Percentiles rank a stretch among this genome's conserved stretches.
Evolutionary conservation across 177 flowering plant species (phyloP).

Genomic region (Vitis hybrid): DNA sequence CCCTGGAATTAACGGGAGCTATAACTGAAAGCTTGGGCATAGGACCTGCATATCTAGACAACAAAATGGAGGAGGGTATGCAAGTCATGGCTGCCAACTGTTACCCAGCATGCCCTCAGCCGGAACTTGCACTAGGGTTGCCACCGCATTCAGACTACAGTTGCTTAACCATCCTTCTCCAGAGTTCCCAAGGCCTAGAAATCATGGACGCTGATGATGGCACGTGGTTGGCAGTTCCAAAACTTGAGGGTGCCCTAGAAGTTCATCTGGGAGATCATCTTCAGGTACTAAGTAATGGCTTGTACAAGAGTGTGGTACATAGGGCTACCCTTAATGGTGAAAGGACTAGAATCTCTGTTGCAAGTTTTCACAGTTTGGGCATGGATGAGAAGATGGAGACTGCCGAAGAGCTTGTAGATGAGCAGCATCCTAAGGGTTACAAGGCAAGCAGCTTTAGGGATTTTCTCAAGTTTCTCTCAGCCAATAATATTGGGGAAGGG

Average conservation of each 20-base stretch:
- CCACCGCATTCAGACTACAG: slow-evolving; percentile 60
- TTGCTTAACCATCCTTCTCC: slow-evolving; percentile 47
- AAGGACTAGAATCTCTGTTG: slow-evolving; percentile 47
- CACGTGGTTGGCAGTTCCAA: slow-evolving; percentile 36
- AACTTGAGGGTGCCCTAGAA: slow-evolving; percentile 29
- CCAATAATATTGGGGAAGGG: slow-evolving; percentile 36
- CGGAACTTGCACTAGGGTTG: slow-evolving; percentile 37
- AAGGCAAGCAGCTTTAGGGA: slow-evolving; percentile 51
- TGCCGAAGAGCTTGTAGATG: slow-evolving; percentile 46
- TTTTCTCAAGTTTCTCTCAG: slow-evolving; percentile 45
- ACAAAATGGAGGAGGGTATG: slow-evolving; percentile 36
- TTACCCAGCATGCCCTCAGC: slow-evolving; percentile 61
- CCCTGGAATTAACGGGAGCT: slow-evolving; percentile 28
- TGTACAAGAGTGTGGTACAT: slow-evolving; percentile 56
- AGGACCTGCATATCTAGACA: slow-evolving; percentile 23
- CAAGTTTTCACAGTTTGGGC: slow-evolving; percentile 49
- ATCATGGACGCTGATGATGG: slow-evolving; percentile 22
- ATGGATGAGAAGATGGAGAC: slow-evolving; percentile 42
- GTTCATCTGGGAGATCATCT: slow-evolving; percentile 60
- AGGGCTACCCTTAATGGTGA: slow-evolving; percentile 33
- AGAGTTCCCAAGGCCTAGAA: slow-evolving; percentile 48
- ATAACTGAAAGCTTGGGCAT: slow-evolving; percentile 52
- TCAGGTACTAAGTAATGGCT: slow-evolving; percentile 59
- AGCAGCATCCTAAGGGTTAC: slow-evolving; percentile 31
- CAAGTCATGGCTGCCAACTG: slow-evolving; percentile 54